phyloP scores from a whole-genome alignment of 305 asterid species.

The Solanum hybrid region DNA sequence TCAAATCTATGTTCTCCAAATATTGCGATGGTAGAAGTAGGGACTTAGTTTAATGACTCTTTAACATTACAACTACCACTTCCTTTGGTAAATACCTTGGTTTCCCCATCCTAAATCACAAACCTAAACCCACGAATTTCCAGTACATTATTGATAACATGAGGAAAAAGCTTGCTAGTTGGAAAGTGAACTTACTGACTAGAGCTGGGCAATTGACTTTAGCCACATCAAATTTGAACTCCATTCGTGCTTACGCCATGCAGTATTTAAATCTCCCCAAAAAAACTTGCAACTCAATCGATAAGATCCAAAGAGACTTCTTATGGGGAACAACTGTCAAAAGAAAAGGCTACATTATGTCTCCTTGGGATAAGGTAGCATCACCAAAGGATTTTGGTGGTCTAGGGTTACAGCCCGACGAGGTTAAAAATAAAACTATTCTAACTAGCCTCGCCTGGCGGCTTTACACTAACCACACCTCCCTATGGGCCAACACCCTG shows the following conservation, averaged over 20 bases:
- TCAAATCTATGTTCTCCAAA: not conserved
- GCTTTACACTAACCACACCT: not conserved
- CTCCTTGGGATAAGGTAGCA: not conserved
- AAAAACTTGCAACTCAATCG: not conserved
- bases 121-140: not conserved
- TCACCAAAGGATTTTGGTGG: not conserved
- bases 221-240: not conserved
- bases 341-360: not conserved
- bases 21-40: not conserved
- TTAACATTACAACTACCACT: not conserved
- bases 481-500: not conserved
- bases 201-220: not conserved
- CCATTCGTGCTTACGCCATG: not conserved
- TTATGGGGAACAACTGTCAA: not conserved
- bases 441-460: not conserved
- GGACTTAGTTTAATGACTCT: not conserved
- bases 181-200: not conserved
- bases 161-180: not conserved
- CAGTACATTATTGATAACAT: too few species aligned
- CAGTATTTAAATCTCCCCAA: not conserved
- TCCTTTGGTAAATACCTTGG: not conserved
- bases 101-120: not conserved
- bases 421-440: not conserved
- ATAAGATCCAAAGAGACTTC: not conserved
- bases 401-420: rapidly evolving